Percentiles rank a stretch among this genome's conserved stretches.
Evolutionary conservation across 2,329 filamentous ascomycete species (phyloP).

Genomic region (Fusarium buharicum): DNA sequence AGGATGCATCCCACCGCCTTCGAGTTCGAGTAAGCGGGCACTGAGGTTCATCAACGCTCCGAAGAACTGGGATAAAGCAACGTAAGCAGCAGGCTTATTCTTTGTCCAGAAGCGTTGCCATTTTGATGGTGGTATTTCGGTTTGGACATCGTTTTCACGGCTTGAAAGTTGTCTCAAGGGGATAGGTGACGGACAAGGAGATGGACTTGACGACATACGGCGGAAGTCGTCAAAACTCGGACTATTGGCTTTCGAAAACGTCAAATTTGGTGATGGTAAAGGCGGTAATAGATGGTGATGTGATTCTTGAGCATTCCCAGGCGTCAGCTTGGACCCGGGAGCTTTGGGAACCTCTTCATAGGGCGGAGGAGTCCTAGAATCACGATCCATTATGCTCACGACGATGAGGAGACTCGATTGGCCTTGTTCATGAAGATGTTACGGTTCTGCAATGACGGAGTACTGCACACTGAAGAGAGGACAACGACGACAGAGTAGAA

Average conservation of each 20-base stretch:
- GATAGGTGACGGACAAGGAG: constrained; percentile 40
- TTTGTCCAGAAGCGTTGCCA: constrained; percentile 62
- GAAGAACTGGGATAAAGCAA: constrained; percentile 82
- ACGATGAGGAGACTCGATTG: not conserved
- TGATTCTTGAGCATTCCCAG: constrained; percentile 21
- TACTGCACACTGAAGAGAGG: constrained; percentile 7
- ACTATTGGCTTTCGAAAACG: constrained; percentile 25
- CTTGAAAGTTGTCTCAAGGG: constrained; percentile 28
- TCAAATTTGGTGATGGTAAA: constrained; percentile 19
- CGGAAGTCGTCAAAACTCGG: constrained; percentile 39
- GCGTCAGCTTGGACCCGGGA: constrained; percentile 28
- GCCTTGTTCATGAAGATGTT: constrained; percentile 5
- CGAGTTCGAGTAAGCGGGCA: constrained; percentile 77
- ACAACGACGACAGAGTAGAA: constrained; percentile 7
- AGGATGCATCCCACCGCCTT: constrained; percentile 79
- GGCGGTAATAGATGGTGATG: constrained; percentile 28
- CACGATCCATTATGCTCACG: constrained; percentile 27
- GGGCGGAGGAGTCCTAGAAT: constrained; percentile 26
- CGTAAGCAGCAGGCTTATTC: constrained; percentile 78
- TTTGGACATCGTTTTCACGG: constrained; percentile 2
- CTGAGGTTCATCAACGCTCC: constrained; percentile 87
- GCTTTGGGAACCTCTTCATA: constrained; percentile 35
- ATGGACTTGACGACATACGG: constrained; percentile 40
- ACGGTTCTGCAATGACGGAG: constrained; percentile 5
- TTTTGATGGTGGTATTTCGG: constrained; percentile 38